Base-by-base conservation (phyloP, 148 eudicot genomes). In the Nyssa sinensis region DNA sequence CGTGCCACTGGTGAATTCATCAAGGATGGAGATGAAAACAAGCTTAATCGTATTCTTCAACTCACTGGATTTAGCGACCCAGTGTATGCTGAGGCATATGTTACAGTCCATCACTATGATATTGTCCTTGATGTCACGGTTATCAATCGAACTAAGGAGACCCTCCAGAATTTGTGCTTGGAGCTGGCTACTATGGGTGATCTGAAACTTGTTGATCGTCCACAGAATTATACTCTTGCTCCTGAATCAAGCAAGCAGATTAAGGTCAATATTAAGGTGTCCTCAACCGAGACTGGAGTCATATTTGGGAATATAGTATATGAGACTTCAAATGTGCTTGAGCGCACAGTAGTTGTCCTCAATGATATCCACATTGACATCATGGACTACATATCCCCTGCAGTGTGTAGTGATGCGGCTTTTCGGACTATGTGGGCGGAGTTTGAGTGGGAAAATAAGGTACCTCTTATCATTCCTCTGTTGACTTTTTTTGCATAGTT, bases 401-500 rank as follows among this genome's bases (percentile, higher is more conserved):
- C 93, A 34, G 81, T 86, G 27, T 91, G 93, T 63, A 83, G 84
- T 77, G 93, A 91, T 80, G 88, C 83, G 78, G 93, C 93, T 51
- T 91, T 85, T 77, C 84, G 93, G 74, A 83, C 87, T 60, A 91
- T 91, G 93, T 89, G 96, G 93, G 96, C 93, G 5, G 97, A 91
- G 78, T 91, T 91, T 70, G 97, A 89, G 77, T 91, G 93, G 96
- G 96, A 91, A 80, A 91, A 91, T 79, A 91, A 91, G 96, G 96
- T 91, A 89, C 62, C 57, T 12, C 5, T 72, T 32, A 14, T 11
- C 2, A n/a, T 11, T 27, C n/a, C 35, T 34, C 53, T 66, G 1
- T 16, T n/a, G 12, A 67, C 24, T 41, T 67, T 23, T 29, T 19
- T 29, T n/a, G n/a, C n/a, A n/a, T n/a, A n/a, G n/a, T n/a, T n/a